Percentiles rank a stretch among this genome's conserved stretches.
Evolutionary conservation across 2,329 filamentous ascomycete species (phyloP).

Genomic region (Dothideomycetidae sp.): DNA sequence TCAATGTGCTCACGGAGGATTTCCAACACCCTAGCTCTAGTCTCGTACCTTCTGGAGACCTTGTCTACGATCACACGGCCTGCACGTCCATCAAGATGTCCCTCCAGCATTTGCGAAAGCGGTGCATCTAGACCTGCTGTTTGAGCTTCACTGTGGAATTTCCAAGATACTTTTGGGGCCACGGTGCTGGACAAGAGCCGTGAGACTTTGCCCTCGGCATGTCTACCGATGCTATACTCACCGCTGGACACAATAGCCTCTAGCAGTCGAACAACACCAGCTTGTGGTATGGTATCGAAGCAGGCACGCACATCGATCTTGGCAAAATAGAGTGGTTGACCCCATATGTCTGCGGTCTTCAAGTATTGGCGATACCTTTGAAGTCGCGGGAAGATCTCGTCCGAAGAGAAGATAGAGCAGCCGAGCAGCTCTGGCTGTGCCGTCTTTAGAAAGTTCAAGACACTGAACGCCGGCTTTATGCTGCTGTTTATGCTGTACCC

Average conservation of each 20-base stretch:
- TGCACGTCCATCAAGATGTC: conserved; percentile 25
- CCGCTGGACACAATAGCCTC: conserved; percentile 40
- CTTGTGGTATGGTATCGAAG: conserved; percentile 90
- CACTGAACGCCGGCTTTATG: conserved; percentile 58
- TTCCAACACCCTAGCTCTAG: conserved; percentile 46
- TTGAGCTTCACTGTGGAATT: conserved; percentile 28
- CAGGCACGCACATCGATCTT: conserved; percentile 87
- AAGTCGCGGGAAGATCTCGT: conserved; percentile 63
- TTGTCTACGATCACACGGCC: conserved; percentile 69
- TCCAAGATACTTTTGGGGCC: conserved; percentile 24
- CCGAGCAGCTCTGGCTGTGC: conserved; percentile 47
- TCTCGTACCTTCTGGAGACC: conserved; percentile 43
- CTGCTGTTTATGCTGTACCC: conserved; percentile 55
- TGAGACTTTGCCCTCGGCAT: conserved; percentile 53
- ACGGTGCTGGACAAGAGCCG: conserved; percentile 20
- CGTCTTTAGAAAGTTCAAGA: conserved; percentile 68
- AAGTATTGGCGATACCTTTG: conserved; percentile 50
- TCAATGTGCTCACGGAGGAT: conserved; percentile 68
- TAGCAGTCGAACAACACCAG: conserved; percentile 54
- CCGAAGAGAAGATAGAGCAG: conserved; percentile 64
- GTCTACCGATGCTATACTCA: conserved; percentile 57
- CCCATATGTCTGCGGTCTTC: conserved; percentile 19
- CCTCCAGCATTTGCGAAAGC: conserved; percentile 19
- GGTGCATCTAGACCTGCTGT: conserved; percentile 18
- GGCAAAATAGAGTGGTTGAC: conserved; percentile 58